Conservation (phyloP, 495 filamentous ascomycete species). For the Hypoxylon trugodes region DNA sequence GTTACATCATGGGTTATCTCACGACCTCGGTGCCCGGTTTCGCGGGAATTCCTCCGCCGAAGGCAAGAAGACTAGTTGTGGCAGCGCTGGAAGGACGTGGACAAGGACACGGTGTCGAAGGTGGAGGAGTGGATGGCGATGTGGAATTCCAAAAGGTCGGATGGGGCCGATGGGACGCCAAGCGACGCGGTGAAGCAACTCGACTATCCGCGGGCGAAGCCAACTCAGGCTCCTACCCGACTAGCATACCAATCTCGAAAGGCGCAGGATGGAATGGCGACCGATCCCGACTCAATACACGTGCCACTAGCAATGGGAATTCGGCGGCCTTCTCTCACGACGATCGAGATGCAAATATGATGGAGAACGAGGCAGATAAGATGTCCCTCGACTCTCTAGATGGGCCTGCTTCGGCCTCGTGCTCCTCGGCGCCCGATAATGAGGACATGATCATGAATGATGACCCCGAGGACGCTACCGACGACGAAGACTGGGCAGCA, state of each 20-base stretch:
- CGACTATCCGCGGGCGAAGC: slow-evolving; percentile 54
- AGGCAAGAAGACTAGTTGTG: slow-evolving; percentile 88
- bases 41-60: slow-evolving; percentile 87
- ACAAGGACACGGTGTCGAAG: slow-evolving; percentile 61
- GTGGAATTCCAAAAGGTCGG: slow-evolving; percentile 96
- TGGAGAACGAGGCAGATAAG: slow-evolving; percentile 90
- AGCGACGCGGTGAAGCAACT: slow-evolving; percentile 67
- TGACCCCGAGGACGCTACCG: slow-evolving; percentile 85
- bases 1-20: slow-evolving; percentile 91
- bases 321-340: slow-evolving; percentile 79
- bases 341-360: slow-evolving; percentile 72
- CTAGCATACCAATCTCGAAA: slow-evolving; percentile 73
- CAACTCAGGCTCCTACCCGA: slow-evolving; percentile 56
- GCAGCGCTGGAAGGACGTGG: slow-evolving; percentile 81
- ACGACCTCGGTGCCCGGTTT: slow-evolving; percentile 94
- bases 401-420: slow-evolving; percentile 73
- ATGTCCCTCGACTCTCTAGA: slow-evolving; percentile 95
- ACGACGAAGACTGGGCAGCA: slow-evolving; percentile 96
- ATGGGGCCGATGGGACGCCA: slow-evolving; percentile 96
- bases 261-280: slow-evolving; percentile 55
- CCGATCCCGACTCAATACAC: slow-evolving; percentile 59
- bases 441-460: slow-evolving; percentile 69
- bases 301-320: slow-evolving; percentile 68
- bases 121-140: slow-evolving; percentile 73
- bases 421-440: slow-evolving; percentile 78